These are phyloP conservation scores for Babesia bigemina DNA, from an alignment of 169 alveolate species.

Conservation along the genomic window DNA sequence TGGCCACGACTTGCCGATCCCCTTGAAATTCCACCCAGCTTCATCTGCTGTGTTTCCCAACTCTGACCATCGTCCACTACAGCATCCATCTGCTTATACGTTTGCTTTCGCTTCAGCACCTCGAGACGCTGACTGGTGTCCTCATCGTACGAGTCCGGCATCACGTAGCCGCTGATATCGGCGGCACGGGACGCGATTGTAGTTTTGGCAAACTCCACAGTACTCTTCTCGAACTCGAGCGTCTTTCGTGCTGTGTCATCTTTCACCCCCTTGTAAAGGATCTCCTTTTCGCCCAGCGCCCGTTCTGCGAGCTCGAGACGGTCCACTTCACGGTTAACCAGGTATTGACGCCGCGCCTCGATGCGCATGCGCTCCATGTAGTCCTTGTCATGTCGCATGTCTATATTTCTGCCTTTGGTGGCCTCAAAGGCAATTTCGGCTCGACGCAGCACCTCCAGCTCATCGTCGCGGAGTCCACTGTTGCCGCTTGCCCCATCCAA, in stretches of 20 bases:
- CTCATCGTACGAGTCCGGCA: slow-evolving; percentile 89
- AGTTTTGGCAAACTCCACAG: slow-evolving; percentile 86
- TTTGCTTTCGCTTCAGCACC: slow-evolving; percentile 42
- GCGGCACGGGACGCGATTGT: slow-evolving; percentile 83
- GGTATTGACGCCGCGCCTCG: slow-evolving; percentile 90
- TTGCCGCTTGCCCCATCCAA: not conserved
- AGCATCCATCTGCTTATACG: slow-evolving; percentile 21
- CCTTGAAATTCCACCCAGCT: slow-evolving; percentile 26
- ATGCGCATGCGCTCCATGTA: slow-evolving; percentile 74
- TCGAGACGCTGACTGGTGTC: slow-evolving; percentile 66
- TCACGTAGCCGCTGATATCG: slow-evolving; percentile 74
- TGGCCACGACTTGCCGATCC: slow-evolving; percentile 1
- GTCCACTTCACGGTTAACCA: slow-evolving; percentile 91
- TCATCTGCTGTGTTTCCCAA: slow-evolving; percentile 64
- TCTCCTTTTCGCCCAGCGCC: slow-evolving; percentile 86
- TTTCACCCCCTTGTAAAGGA: slow-evolving; percentile 76
- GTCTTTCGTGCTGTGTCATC: slow-evolving; percentile 70
- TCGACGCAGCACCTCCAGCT: slow-evolving; percentile 31
- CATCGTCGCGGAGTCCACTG: not conserved
- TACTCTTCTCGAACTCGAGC: slow-evolving; percentile 84
- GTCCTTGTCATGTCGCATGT: slow-evolving; percentile 68
- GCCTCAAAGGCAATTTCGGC: slow-evolving; percentile 72
- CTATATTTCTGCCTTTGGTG: slow-evolving; percentile 71
- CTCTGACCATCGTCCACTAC: slow-evolving; percentile 31
- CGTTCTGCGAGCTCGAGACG: slow-evolving; percentile 91